phyloP scores from a whole-genome alignment of 805 yeast species.

The Kuraishia capsulata region DNA sequence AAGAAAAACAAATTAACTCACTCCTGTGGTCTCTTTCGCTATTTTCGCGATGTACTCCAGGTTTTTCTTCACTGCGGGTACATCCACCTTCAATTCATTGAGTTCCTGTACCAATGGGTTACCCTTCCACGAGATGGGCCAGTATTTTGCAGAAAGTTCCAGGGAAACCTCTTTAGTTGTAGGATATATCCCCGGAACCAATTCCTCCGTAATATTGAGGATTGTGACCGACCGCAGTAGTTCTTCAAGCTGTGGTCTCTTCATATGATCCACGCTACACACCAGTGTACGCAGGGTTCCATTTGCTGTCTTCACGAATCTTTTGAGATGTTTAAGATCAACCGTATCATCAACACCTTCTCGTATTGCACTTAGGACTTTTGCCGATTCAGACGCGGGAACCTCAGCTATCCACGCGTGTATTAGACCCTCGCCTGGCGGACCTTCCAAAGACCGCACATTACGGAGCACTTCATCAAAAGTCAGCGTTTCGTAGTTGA shows the following conservation, averaged over 20 bases:
- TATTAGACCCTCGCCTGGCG: constrained; percentile 19
- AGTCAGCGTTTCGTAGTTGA: constrained; percentile 32
- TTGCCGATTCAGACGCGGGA: constrained; percentile 23
- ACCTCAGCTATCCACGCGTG: constrained; percentile 36
- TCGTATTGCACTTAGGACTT: constrained; percentile 15
- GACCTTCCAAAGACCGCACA: constrained; percentile 20
- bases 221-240: neutral
- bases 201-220: constrained; percentile 2
- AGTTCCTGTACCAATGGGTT: constrained; percentile 70
- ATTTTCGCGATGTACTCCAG: constrained; percentile 20
- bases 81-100: constrained; percentile 43
- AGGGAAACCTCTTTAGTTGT: constrained; percentile 55
- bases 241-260: neutral
- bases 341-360: constrained; percentile 17
- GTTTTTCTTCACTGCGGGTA: constrained; percentile 27
- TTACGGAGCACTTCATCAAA: constrained; percentile 31
- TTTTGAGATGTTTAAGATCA: constrained; percentile 37
- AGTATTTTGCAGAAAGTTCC: constrained; percentile 57
- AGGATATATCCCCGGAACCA: constrained; percentile 60
- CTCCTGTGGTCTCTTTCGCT: constrained; percentile 15
- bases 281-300: constrained; percentile 1
- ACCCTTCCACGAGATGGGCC: constrained; percentile 96
- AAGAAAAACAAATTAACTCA: constrained; percentile 5
- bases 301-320: constrained; percentile 35
- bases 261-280: constrained; percentile 4